A percentile compares a stretch with the other conserved stretches of the same genome.
Evolutionary conservation across 169 alveolate genomes (phyloP).

Genomic region (Neospora caninum): DNA sequence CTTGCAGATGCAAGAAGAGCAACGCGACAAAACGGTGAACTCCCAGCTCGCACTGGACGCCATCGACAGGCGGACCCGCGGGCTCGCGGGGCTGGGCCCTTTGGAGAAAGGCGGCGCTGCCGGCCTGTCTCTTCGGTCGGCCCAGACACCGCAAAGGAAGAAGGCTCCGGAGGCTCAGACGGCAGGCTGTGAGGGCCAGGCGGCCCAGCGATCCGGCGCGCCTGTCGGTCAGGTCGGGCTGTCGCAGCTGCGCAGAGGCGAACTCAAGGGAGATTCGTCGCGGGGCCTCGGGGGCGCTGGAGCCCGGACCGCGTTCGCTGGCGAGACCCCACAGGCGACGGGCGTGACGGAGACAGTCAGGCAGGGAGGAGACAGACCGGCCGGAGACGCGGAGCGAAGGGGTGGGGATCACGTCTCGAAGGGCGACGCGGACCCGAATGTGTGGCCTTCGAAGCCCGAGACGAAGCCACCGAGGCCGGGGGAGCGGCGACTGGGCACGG

Average conservation of each 20-base stretch:
- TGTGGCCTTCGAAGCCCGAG: too few relatives aligned
- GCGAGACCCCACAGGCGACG: background rate
- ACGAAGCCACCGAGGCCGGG: too few relatives aligned
- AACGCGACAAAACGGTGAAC: background rate
- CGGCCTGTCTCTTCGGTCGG: background rate
- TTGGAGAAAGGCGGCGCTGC: background rate
- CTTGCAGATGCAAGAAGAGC: background rate
- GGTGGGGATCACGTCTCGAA: too few relatives aligned
- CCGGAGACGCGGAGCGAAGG: too few relatives aligned
- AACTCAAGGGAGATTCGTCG: too few relatives aligned
- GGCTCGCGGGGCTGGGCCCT: background rate
- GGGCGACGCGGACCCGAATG: too few relatives aligned
- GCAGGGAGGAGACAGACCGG: background rate
- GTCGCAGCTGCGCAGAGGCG: too few relatives aligned
- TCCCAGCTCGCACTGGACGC: background rate
- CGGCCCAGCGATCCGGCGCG: too few relatives aligned
- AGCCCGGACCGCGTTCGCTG: background rate
- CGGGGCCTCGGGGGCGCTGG: background rate
- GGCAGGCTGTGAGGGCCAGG: too few relatives aligned
- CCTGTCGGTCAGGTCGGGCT: too few relatives aligned
- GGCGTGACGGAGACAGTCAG: background rate
- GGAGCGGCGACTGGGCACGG: background rate
- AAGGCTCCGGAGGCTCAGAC: too few relatives aligned
- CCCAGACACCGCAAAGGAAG: too few relatives aligned
- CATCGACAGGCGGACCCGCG: background rate